A percentile compares a stretch with the other conserved stretches of the same genome.
Evolutionary conservation across 2,329 filamentous ascomycete species (phyloP).

Genomic region (Tolypocladium tropicale): DNA sequence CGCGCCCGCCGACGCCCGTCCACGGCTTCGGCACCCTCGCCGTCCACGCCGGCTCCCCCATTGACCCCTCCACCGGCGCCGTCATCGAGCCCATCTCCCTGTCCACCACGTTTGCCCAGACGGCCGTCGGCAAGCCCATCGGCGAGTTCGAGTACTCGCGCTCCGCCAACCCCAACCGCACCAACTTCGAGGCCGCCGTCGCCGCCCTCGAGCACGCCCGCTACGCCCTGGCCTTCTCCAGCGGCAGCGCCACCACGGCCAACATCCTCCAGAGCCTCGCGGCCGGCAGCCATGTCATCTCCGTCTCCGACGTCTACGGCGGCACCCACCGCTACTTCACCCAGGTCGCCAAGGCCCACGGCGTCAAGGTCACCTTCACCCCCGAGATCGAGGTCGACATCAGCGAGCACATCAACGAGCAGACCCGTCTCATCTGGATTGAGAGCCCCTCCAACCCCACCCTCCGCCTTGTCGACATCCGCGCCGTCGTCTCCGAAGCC

Average conservation of each 20-base stretch:
- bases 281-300: slow-evolving; percentile 85
- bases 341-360: slow-evolving; percentile 88
- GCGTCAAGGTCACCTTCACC: slow-evolving; percentile 89
- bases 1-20: slow-evolving; percentile 58
- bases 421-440: slow-evolving; percentile 96
- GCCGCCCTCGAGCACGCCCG: slow-evolving; percentile 88
- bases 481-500: slow-evolving; percentile 70
- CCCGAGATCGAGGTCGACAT: slow-evolving; percentile 87
- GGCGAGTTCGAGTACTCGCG: slow-evolving; percentile 90
- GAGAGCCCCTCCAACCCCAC: slow-evolving; percentile 91
- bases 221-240: slow-evolving; percentile 88
- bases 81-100: slow-evolving; percentile 95
- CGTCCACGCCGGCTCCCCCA: slow-evolving; percentile 84
- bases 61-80: slow-evolving; percentile 84
- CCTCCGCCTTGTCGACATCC: slow-evolving; percentile 83
- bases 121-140: slow-evolving; percentile 73
- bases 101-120: slow-evolving; percentile 94
- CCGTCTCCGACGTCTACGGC: slow-evolving; percentile 94
- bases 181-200: slow-evolving; percentile 87
- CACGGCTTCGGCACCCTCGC: slow-evolving; percentile 86
- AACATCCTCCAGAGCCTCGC: slow-evolving; percentile 88
- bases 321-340: slow-evolving; percentile 99
- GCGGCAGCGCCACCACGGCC: slow-evolving; percentile 87
- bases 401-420: slow-evolving; percentile 68
- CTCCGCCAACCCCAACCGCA: slow-evolving; percentile 87